phyloP scores from a whole-genome alignment of 2,329 filamentous ascomycete genomes.

The Ceratocystis cubensis region DNA sequence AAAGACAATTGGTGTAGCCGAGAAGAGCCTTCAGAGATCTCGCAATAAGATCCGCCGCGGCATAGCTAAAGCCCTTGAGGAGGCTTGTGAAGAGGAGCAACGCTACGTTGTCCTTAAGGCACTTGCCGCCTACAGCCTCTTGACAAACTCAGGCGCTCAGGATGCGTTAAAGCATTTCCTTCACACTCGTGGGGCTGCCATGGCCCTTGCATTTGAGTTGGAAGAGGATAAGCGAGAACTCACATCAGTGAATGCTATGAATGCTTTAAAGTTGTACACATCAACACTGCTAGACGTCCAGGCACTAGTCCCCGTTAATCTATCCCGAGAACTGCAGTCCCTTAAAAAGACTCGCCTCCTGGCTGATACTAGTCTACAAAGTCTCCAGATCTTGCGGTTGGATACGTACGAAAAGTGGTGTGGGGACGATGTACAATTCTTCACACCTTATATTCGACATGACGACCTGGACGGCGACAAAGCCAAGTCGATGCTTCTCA shows the following conservation, averaged over 20 bases:
- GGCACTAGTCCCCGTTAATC: slow-evolving; percentile 56
- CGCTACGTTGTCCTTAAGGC: slow-evolving; percentile 52
- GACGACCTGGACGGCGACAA: slow-evolving; percentile 56
- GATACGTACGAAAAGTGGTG: slow-evolving; percentile 73
- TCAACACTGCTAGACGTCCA: slow-evolving; percentile 68
- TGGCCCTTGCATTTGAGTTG: slow-evolving; percentile 47
- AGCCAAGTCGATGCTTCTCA: slow-evolving; percentile 46
- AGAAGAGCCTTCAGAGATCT: slow-evolving; percentile 49
- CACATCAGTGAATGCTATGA: slow-evolving; percentile 41
- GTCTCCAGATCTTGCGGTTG: slow-evolving; percentile 57
- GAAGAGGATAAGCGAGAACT: slow-evolving; percentile 33
- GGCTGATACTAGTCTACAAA: slow-evolving; percentile 53
- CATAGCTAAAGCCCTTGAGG: slow-evolving; percentile 57
- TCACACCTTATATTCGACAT: slow-evolving; percentile 76
- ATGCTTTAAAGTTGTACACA: slow-evolving; percentile 59
- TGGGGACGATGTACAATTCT: slow-evolving; percentile 67
- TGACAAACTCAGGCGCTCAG: slow-evolving; percentile 63
- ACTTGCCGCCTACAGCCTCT: slow-evolving; percentile 69
- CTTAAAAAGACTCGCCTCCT: slow-evolving; percentile 61
- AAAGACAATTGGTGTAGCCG: slow-evolving; percentile 44
- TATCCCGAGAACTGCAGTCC: slow-evolving; percentile 55
- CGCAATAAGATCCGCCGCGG: slow-evolving; percentile 51
- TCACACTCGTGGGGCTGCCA: slow-evolving; percentile 55
- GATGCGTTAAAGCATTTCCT: slow-evolving; percentile 73
- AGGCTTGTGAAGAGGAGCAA: slow-evolving; percentile 40